These are phyloP conservation scores for Hebeloma cylindrosporum DNA, from an alignment of 768 basidiomycete species.

Conservation along the genomic window DNA sequence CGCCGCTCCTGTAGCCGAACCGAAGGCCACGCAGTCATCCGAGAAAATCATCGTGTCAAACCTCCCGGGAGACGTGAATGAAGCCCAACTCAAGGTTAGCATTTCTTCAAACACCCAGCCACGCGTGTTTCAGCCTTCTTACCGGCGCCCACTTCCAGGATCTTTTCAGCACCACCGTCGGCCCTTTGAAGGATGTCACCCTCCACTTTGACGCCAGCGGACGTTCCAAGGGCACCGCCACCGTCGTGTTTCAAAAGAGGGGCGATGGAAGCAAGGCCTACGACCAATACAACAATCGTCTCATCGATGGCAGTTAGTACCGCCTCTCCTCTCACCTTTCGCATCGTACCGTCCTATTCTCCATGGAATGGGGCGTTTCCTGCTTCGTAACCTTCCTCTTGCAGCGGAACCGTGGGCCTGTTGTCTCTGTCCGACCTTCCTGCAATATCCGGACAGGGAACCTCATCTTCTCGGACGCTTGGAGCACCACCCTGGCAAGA, in stretches of 20 bases:
- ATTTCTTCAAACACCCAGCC: too few species aligned
- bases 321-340: slow-evolving; percentile 50
- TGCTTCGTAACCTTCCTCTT: slow-evolving; percentile 36
- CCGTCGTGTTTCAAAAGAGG: slow-evolving; percentile 80
- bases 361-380: slow-evolving; percentile 22
- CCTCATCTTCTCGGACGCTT: slow-evolving; percentile 16
- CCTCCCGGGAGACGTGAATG: slow-evolving; percentile 90
- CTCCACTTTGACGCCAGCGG: slow-evolving; percentile 85
- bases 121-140: too few species aligned
- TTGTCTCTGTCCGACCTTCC: slow-evolving; percentile 40
- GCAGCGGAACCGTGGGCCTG: slow-evolving; percentile 41
- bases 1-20: slow-evolving; percentile 41
- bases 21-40: slow-evolving; percentile 47
- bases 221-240: slow-evolving; percentile 87
- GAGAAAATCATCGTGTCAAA: slow-evolving; percentile 97
- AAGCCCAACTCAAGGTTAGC: slow-evolving; percentile 88
- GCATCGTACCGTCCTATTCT: slow-evolving; percentile 27
- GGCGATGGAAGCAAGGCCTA: slow-evolving; percentile 93
- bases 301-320: slow-evolving; percentile 99
- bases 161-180: slow-evolving; percentile 88
- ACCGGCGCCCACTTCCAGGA: slow-evolving; percentile 76
- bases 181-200: slow-evolving; percentile 79
- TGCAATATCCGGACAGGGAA: slow-evolving; percentile 8
- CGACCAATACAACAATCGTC: slow-evolving; percentile 94
- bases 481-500: neutral